These are phyloP conservation scores for Nicotiana attenuata DNA, from an alignment of 257 asterid species.

Conservation along the genomic window DNA sequence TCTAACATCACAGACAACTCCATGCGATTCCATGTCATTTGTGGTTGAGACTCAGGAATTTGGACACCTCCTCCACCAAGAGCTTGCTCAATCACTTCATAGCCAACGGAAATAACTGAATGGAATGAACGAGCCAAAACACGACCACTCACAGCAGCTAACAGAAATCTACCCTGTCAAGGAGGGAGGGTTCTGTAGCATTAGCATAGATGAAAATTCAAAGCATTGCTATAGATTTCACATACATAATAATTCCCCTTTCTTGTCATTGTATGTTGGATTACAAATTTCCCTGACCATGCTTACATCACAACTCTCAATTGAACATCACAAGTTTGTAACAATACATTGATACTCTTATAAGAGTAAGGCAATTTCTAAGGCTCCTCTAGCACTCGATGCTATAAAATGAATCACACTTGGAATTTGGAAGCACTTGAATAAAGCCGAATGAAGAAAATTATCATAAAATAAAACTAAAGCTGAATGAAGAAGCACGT, in stretches of 20 bases:
- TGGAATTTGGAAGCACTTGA: not conserved
- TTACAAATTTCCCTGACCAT: not conserved
- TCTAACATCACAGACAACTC: constrained; percentile 98
- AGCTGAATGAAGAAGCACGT: too few species aligned
- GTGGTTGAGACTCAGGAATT: constrained; percentile 83
- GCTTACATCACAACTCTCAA: not conserved
- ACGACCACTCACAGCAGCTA: constrained; percentile 99
- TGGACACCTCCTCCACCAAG: constrained; percentile 61
- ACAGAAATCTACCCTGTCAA: constrained; percentile 97
- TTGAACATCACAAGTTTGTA: not conserved
- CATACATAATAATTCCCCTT: not conserved
- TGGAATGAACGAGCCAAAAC: constrained; percentile 98
- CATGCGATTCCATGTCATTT: constrained; percentile 92
- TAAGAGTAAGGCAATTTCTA: not conserved
- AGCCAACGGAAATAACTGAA: constrained; percentile 85
- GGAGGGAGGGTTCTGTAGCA: constrained; percentile 10
- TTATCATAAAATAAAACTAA: too few species aligned
- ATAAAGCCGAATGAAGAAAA: too few species aligned
- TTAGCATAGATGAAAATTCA: constrained; percentile 7
- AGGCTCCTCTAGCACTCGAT: not conserved
- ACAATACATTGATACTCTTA: not conserved
- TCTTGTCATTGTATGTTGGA: not conserved
- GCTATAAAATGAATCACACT: not conserved
- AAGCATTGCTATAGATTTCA: not conserved
- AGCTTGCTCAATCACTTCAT: constrained; percentile 84